Evolutionary conservation across 2,329 filamentous ascomycete genomes (phyloP), one percentile per base, ranked within the genome.

Genomic region (Trichophaea hybrida): DNA sequence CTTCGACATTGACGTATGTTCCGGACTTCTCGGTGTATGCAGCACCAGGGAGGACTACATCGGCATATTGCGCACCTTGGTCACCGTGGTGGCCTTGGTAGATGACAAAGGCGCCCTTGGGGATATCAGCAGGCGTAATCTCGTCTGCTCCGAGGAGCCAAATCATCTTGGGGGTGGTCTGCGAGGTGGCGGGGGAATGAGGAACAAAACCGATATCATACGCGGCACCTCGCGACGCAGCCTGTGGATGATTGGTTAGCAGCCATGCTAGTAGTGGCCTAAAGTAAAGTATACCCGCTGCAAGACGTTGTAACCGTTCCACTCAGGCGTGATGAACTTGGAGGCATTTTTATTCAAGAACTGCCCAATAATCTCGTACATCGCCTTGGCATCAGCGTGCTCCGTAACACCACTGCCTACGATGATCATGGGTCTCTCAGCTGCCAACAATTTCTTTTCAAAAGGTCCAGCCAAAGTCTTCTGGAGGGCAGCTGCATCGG

Each of bases 1-100:
- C 93, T 74, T 98, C 93, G 0, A 93, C 97, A 81, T 97, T 98
- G 75, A 98, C 82, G 71, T 94, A 98, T 49, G 93, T 98, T 61
- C 83, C 90, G 31, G 85, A 82, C 78, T 97, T 98, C 77, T 98
- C 93, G 31, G 91, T 97, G 76, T 96, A 98, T 10, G 93, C 89
- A 55, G 89, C 89, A 67, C 89, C 91, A 33, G 93, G 93, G 17
- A 98, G 86, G 67, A 98, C 81, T 60, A 98, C 82, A 70, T 98
- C 91, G 53, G 93, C 93, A 63, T 96, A 81, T 74, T 94, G 85
- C 58, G 93, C 93, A 65, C 91, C 93, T 57, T 81, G 81, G 75
- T 98, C 93, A 74, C 93, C 93, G 74, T 98, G 93, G 74, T 98
- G 93, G 66, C 93, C 93, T 75, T 98, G 93, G 78, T 98, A 98